These are phyloP conservation scores for Lycium barbarum DNA, from an alignment of 257 asterid genomes.

Conservation along the genomic window DNA sequence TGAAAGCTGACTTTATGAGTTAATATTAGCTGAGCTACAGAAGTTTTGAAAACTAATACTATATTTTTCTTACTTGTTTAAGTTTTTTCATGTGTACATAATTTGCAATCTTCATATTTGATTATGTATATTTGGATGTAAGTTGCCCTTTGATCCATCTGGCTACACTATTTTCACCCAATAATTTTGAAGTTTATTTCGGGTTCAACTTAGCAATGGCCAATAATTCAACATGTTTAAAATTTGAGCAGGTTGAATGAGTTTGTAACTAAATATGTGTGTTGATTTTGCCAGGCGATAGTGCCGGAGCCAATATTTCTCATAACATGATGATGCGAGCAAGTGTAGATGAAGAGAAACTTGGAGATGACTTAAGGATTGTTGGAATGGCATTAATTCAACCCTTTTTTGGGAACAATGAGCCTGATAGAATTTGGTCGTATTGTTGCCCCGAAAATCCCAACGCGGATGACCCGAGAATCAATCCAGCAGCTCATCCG, in stretches of 20 bases:
- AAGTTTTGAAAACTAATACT: not conserved
- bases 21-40: not conserved
- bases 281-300: constrained; percentile 54
- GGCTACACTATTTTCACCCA: not conserved
- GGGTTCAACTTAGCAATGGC: not conserved
- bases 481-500: constrained; percentile 69
- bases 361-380: constrained; percentile 34
- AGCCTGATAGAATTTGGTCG: constrained; percentile 52
- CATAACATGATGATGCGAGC: constrained; percentile 58
- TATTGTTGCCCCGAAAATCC: constrained; percentile 31
- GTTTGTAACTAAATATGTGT: not conserved
- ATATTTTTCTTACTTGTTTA: not conserved
- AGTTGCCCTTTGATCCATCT: not conserved
- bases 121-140: not conserved
- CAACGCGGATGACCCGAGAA: constrained; percentile 62
- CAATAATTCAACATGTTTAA: not conserved
- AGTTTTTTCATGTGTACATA: not conserved
- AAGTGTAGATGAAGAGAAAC: not conserved
- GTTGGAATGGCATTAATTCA: constrained; percentile 64
- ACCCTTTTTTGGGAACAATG: constrained; percentile 63
- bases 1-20: too few species aligned
- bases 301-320: constrained; percentile 81
- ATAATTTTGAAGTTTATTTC: not conserved
- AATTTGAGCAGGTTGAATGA: not conserved
- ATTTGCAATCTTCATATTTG: constrained; percentile 10